These are phyloP conservation scores for Phanerochaete carnosa DNA, from an alignment of 768 basidiomycete genomes.

Conservation along the genomic window DNA sequence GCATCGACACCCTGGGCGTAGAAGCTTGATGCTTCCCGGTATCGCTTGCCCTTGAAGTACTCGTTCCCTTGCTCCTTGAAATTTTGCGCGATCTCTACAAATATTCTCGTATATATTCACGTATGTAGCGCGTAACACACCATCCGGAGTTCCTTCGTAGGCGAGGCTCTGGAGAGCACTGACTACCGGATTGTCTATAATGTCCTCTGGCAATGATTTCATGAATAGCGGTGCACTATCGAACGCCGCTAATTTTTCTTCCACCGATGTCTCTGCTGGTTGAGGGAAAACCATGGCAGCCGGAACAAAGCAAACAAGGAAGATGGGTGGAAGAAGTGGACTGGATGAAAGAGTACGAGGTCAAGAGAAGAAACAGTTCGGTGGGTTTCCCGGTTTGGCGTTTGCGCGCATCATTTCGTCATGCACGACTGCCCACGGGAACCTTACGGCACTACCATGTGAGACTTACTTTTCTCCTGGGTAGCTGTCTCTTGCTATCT, in stretches of 20 bases:
- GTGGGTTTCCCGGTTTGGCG: not conserved
- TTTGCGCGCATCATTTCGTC: not conserved
- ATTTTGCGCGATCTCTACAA: constrained; percentile 78
- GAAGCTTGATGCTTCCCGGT: constrained; percentile 83
- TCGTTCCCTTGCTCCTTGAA: constrained; percentile 98
- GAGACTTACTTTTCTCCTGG: not conserved
- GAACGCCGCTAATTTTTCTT: constrained; percentile 40
- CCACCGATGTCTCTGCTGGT: constrained; percentile 18
- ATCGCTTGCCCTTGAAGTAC: constrained; percentile 84
- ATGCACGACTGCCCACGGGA: not conserved
- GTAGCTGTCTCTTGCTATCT: not conserved
- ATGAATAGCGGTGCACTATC: constrained; percentile 89
- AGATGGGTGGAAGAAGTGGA: not conserved
- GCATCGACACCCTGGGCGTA: constrained; percentile 90
- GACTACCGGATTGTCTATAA: constrained; percentile 57
- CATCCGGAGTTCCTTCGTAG: constrained; percentile 91
- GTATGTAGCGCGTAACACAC: constrained; percentile 47
- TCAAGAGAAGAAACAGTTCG: not conserved
- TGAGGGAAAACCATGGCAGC: constrained; percentile 17
- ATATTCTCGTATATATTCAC: not conserved
- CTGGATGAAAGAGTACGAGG: not conserved
- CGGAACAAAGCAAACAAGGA: not conserved
- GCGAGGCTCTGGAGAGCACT: constrained; percentile 83
- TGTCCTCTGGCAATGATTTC: constrained; percentile 76
- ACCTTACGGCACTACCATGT: not conserved